phyloP scores from a whole-genome alignment of 306 rosid species.

The Medicago arabica region DNA sequence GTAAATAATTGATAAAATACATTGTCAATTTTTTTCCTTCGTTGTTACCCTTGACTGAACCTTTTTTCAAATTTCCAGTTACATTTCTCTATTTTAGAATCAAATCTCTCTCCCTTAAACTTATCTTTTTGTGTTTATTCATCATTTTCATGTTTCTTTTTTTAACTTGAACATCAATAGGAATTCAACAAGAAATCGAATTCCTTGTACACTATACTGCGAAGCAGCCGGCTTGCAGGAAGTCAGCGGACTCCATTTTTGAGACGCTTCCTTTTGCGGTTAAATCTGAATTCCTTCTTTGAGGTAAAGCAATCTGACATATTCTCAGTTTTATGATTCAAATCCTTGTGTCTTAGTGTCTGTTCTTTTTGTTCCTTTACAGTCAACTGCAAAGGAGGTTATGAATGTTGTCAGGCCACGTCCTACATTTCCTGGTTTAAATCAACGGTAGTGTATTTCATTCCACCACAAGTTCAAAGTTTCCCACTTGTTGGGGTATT shows the following conservation, averaged over 20 bases:
- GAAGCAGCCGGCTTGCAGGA: constrained; percentile 98
- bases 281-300: constrained; percentile 86
- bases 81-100: background rate
- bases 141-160: constrained; percentile 14
- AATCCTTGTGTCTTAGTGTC: constrained; percentile 14
- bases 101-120: background rate
- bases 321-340: constrained; percentile 17
- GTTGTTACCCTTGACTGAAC: background rate
- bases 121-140: constrained; percentile 22
- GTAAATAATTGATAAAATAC: background rate
- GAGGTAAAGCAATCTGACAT: constrained; percentile 62
- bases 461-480: constrained; percentile 24
- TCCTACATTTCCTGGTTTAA: constrained; percentile 70
- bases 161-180: constrained; percentile 47
- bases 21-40: background rate
- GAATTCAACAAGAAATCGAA: constrained; percentile 98
- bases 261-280: constrained; percentile 87
- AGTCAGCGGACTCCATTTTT: constrained; percentile 96
- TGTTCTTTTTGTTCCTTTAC: constrained; percentile 41
- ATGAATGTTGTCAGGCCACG: constrained; percentile 87
- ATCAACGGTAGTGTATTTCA: constrained; percentile 53
- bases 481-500: constrained; percentile 10
- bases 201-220: constrained; percentile 91
- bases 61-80: background rate
- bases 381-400: constrained; percentile 96